Conservation (phyloP, 805 yeast genomes). For the Kluyveromyces starmeri region DNA sequence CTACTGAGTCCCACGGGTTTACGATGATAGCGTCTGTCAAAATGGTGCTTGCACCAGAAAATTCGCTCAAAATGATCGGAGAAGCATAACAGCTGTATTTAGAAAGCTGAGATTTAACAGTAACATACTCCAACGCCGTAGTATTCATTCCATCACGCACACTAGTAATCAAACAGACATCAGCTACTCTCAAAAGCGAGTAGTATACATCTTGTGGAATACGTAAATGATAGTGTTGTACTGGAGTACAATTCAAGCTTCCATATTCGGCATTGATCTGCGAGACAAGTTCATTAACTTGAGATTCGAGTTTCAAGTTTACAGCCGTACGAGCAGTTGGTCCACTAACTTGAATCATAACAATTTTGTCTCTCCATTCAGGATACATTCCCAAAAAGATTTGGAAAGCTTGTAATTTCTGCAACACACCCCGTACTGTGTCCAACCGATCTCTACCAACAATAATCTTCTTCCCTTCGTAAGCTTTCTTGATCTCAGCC, state of each 20-base stretch:
- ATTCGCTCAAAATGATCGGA: conserved; percentile 85
- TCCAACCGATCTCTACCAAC: conserved; percentile 94
- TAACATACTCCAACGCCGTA: conserved; percentile 84
- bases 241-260: conserved; percentile 71
- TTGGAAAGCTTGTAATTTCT: conserved; percentile 86
- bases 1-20: conserved; percentile 96
- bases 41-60: conserved; percentile 78
- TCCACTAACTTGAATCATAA: conserved; percentile 83
- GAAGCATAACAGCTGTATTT: conserved; percentile 32
- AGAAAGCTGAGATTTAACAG: conserved; percentile 58
- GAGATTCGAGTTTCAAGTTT: conserved; percentile 59
- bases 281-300: conserved; percentile 73
- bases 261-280: conserved; percentile 84
- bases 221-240: conserved; percentile 86
- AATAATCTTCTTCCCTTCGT: conserved; percentile 62
- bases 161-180: conserved; percentile 79
- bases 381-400: conserved; percentile 85
- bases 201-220: conserved; percentile 81
- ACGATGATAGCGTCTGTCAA: conserved; percentile 68
- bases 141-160: conserved; percentile 96
- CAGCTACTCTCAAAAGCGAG: conserved; percentile 83
- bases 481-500: conserved; percentile 50
- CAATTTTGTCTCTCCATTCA: conserved; percentile 81
- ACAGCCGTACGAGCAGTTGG: conserved; percentile 38
- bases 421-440: conserved; percentile 85